Percentiles rank a stretch among this genome's conserved stretches.
These are phyloP conservation scores for Skeletonema grethae DNA, from an alignment of 108 stramenopile species.

Conservation along the genomic window DNA sequence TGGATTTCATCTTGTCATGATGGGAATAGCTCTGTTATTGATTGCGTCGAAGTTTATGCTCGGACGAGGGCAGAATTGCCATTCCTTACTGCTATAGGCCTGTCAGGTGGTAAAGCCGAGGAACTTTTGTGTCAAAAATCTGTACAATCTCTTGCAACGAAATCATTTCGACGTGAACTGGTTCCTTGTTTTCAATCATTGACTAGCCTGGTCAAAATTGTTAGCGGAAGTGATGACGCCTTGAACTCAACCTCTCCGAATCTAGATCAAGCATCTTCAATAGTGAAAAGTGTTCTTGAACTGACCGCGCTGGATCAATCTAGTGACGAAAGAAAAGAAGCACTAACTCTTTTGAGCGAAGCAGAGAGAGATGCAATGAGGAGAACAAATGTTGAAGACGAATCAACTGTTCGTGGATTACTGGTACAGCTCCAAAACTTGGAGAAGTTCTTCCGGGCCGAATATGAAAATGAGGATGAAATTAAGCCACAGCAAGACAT, in stretches of 20 bases:
- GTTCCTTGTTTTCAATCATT: conserved; percentile 42
- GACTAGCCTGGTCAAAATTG: conserved; percentile 35
- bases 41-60: conserved; percentile 79
- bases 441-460: conserved; percentile 26
- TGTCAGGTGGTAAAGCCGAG: conserved; percentile 12
- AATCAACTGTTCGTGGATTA: conserved; percentile 60
- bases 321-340: conserved; percentile 32
- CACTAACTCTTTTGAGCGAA: conserved; percentile 43
- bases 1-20: conserved; percentile 61
- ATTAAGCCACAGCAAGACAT: conserved; percentile 25
- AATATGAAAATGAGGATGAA: conserved; percentile 14
- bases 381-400: conserved; percentile 44
- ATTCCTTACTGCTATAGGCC: conserved; percentile 19
- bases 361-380: conserved; percentile 33
- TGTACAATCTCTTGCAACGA: conserved; percentile 4
- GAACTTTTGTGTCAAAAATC: neutral
- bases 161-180: conserved; percentile 12
- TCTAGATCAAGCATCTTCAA: conserved; percentile 14
- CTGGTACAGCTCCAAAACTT: conserved; percentile 27
- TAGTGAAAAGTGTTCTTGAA: conserved; percentile 48
- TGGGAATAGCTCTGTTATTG: conserved; percentile 54
- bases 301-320: conserved; percentile 48
- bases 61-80: conserved; percentile 24
- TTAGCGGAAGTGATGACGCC: conserved; percentile 11
- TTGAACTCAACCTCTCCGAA: neutral